Conservation (phyloP, 805 yeast species). For the Candida stauntonica region DNA sequence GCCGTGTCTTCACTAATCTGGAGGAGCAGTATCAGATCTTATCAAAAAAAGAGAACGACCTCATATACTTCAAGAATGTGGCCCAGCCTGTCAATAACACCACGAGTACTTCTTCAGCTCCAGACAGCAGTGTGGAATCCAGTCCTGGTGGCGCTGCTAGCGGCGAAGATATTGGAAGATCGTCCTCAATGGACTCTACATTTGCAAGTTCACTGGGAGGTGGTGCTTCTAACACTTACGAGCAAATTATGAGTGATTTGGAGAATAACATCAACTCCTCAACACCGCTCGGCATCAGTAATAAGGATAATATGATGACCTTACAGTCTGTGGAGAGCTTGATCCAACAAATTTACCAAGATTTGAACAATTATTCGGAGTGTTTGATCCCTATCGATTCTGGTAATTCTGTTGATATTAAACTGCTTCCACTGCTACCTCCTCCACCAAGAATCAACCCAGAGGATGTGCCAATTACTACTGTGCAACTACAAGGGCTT, state of each 20-base stretch:
- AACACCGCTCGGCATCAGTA: slow-evolving; percentile 24
- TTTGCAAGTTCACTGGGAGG: slow-evolving; percentile 9
- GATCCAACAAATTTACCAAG: slow-evolving; percentile 89
- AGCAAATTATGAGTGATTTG: slow-evolving; percentile 27
- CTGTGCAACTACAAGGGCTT: slow-evolving; percentile 65
- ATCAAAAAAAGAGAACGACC: slow-evolving; percentile 48
- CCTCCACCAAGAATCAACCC: slow-evolving; percentile 74
- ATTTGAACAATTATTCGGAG: slow-evolving; percentile 90
- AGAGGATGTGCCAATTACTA: slow-evolving; percentile 88
- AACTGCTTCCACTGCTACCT: slow-evolving; percentile 83
- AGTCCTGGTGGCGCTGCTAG: slow-evolving; percentile 1
- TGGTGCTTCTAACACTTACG: slow-evolving; percentile 22
- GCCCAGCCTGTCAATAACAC: background rate
- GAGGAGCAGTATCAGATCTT: slow-evolving; percentile 84
- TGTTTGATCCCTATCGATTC: slow-evolving; percentile 91
- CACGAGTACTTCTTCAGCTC: background rate
- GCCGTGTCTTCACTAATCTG: slow-evolving; percentile 81
- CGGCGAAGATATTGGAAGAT: slow-evolving; percentile 13
- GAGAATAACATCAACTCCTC: slow-evolving; percentile 22
- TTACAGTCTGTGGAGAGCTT: slow-evolving; percentile 62
- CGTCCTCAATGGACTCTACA: slow-evolving; percentile 20
- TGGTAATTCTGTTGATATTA: slow-evolving; percentile 87
- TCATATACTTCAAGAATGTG: slow-evolving; percentile 28
- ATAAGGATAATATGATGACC: slow-evolving; percentile 20
- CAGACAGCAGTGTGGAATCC: slow-evolving; percentile 9